Conservation (phyloP, 805 yeast species). For the Saccharomycopsis javanensis region DNA sequence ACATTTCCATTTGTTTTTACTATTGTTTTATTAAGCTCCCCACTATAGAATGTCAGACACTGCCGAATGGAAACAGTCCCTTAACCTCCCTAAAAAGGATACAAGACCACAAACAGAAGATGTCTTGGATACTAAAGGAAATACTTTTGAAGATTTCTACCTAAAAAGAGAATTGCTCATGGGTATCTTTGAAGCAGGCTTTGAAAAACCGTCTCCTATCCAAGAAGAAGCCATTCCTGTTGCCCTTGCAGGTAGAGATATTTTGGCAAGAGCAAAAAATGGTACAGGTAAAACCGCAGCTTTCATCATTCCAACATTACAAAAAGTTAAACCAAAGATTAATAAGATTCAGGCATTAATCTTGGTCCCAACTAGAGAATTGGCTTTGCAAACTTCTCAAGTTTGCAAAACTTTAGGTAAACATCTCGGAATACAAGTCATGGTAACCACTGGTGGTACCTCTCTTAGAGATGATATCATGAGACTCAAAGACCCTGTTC, state of each 20-base stretch:
- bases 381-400: conserved; percentile 95
- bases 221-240: conserved; percentile 97
- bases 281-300: conserved; percentile 99
- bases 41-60: not conserved
- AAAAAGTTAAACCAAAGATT: conserved; percentile 74
- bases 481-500: conserved; percentile 88
- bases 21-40: no score
- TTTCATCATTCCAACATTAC: conserved; percentile 86
- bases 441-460: conserved; percentile 99
- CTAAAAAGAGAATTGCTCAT: conserved; percentile 86
- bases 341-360: conserved; percentile 86
- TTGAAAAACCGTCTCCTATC: conserved; percentile 95
- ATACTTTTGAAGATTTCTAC: conserved; percentile 82
- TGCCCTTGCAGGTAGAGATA: conserved; percentile 90
- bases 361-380: conserved; percentile 94
- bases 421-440: conserved; percentile 83
- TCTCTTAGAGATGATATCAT: conserved; percentile 86
- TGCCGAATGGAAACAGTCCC: conserved; percentile 53
- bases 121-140: conserved; percentile 85
- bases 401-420: conserved; percentile 94
- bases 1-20: no score
- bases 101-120: conserved; percentile 96
- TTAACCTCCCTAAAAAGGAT: conserved; percentile 76
- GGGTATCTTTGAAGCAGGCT: conserved; percentile 99
- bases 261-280: conserved; percentile 94